Evolutionary conservation across 306 rosid genomes (phyloP), one percentile per base, ranked within the genome.

Genomic region (Oemleria cerasiformis): DNA sequence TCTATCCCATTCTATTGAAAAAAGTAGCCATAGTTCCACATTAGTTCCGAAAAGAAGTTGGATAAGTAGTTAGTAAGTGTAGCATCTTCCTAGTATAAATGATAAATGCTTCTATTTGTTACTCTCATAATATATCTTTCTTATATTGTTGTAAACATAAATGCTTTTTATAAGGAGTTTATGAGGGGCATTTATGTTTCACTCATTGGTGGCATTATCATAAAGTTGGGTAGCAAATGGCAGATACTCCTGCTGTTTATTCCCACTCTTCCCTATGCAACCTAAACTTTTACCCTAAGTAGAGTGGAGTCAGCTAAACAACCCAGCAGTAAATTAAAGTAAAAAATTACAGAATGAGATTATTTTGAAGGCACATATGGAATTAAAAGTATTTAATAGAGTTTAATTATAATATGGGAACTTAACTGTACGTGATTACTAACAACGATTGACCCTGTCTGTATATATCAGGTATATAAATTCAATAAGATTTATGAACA

Each of bases 171-270:
- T 10, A 47, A 25, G 13, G 73, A 68, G 38, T 69, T 13, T 39
- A 14, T 40, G 1, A 30, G 36, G 36, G 36, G 36, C 3, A 30
- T 6, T 36, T n/a, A 3, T 19, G 42, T 14, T 59, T 59, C 13
- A 14, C 38, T 23, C 39, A 25, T 17, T 67, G 43, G 59, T 10
- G 47, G 34, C 62, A 23, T 56, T 56, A 12, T 13, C 45, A n/a
- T 40, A 5, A 63, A 40, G 16, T 39, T 63, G 67, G 47, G 43
- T 48, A 44, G 43, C 54, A 14, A 48, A 30, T 30, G 9, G 42
- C 40, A 30, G 71, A 5, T 68, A n/a, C 45, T 50, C 19, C 60
- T 41, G n/a, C 17, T 63, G n/a, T 42, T 19, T 63, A 63, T 63
- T 9, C 48, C 9, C 34, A 40, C 16, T 10, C 67, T 38, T 62